Conservation (phyloP, 2,329 filamentous ascomycete genomes). For the Phyllachora maydis region DNA sequence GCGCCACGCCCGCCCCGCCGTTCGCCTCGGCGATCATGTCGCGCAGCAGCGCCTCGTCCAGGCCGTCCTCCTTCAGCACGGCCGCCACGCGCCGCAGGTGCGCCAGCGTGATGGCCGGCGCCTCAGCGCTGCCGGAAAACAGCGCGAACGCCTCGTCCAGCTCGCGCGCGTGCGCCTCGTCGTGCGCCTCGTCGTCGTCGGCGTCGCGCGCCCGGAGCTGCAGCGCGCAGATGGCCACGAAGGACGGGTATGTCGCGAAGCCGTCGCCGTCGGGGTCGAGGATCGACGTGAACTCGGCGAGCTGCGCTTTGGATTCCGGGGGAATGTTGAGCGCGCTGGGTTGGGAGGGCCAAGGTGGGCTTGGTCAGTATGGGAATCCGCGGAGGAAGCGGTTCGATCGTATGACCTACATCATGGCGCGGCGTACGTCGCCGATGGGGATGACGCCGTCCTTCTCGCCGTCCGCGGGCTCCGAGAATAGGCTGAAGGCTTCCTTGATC, state of each 20-base stretch:
- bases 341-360: too few species aligned
- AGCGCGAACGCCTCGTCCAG: constrained; percentile 65
- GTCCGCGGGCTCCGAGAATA: constrained; percentile 55
- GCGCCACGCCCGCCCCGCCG: constrained; percentile 49
- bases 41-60: constrained; percentile 61
- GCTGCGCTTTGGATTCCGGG: constrained; percentile 40
- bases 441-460: constrained; percentile 56
- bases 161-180: constrained; percentile 38
- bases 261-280: constrained; percentile 71
- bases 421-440: constrained; percentile 44
- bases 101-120: constrained; percentile 53
- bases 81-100: constrained; percentile 63
- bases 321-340: constrained; percentile 69
- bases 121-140: constrained; percentile 36
- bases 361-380: constrained; percentile 1
- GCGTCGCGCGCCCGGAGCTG: constrained; percentile 48
- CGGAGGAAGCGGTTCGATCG: too few species aligned
- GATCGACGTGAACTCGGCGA: constrained; percentile 55
- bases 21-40: constrained; percentile 96
- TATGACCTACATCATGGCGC: constrained; percentile 51
- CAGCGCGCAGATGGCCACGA: constrained; percentile 73
- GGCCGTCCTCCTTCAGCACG: constrained; percentile 61
- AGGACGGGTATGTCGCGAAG: constrained; percentile 58
- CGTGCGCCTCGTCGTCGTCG: constrained; percentile 27
- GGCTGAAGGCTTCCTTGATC: constrained; percentile 72